Percentiles rank a stretch among this genome's conserved stretches.
Evolutionary conservation across 164 flowering plant genomes (phyloP).

Genomic region (Berberis vulgaris): DNA sequence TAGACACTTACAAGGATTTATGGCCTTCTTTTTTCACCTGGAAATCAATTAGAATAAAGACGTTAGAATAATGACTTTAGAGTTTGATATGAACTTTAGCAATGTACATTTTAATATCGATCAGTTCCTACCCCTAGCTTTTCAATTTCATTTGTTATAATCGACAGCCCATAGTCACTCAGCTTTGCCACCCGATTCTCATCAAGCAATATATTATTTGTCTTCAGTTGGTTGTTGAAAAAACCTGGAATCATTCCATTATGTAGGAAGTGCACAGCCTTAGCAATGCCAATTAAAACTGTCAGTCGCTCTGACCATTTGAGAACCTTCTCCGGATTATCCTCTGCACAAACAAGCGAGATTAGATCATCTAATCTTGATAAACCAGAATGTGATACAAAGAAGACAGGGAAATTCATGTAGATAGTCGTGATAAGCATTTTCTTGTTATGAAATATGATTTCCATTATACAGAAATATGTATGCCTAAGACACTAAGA

Average conservation of each 20-base stretch:
- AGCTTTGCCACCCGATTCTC: conserved; percentile 77
- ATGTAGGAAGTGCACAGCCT: conserved; percentile 87
- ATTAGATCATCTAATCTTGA: neutral
- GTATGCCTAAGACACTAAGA: too few species aligned
- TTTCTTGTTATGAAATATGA: too few species aligned
- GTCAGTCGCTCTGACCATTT: conserved; percentile 84
- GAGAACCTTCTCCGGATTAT: conserved; percentile 44
- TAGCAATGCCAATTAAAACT: conserved; percentile 73
- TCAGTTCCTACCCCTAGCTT: conserved; percentile 46
- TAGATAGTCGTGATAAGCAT: too few species aligned
- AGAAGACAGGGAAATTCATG: neutral
- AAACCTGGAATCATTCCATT: conserved; percentile 78
- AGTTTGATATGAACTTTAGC: neutral
- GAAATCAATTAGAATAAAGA: conserved; percentile 8
- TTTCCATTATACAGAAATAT: too few species aligned
- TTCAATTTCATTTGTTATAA: conserved; percentile 56
- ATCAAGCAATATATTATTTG: conserved; percentile 70
- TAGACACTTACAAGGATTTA: conserved; percentile 46
- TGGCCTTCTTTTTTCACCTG: conserved; percentile 52
- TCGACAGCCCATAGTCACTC: conserved; percentile 79
- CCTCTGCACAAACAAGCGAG: conserved; percentile 30
- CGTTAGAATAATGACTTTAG: conserved; percentile 7
- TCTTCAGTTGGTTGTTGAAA: conserved; percentile 57
- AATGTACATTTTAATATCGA: neutral
- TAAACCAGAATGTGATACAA: neutral